Base-by-base conservation (phyloP, 164 flowering plant genomes). In the Malania oleifera region DNA sequence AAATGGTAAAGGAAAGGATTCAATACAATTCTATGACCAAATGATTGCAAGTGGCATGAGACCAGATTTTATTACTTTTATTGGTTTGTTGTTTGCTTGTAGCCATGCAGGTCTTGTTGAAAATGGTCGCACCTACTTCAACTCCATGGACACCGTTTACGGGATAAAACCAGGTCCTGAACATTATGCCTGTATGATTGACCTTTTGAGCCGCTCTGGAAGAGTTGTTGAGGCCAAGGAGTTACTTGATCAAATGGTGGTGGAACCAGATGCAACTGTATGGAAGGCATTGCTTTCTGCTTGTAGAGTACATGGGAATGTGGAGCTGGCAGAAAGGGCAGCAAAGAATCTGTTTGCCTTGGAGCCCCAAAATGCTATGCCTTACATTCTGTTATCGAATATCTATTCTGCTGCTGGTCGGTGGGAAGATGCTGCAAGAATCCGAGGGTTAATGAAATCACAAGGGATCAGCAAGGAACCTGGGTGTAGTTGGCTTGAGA, bases 131-230 rank as follows among this genome's bases (percentile, higher is more conserved):
- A 29, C 7, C 38, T 79, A 78, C 66, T 91, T 87, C 52, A 69
- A 80, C 29, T 76, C 89, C 22, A 91, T 87, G 97, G 56, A 59
- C 1, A 65, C 65, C 38, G 73, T 66, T 45, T 73, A 82, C 60
- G 85, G 84, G 22, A 79, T 91, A 51, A 72, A 52, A 39, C 96
- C 96, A 8, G 89, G 89, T 52, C 71, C 77, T 7, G 89, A 82
- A 46, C 97, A 90, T 61, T 87, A 84, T 63, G 86, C 93, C 7
- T 91, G 93, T 57, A 81, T 90, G 86, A 86, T 90, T 50, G 96
- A 90, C 61, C 85, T 87, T 35, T 70, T 86, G 56, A 91, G 91
- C 2, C 72, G 91, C 22, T 77, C 93, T 1, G 98, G 98, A 13
- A 82, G 73, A 57, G 70, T 88, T 17, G 57, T 31, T 5, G 87